Percentiles rank a stretch among this genome's conserved stretches.
These are phyloP conservation scores for Heritiera fomes DNA, from an alignment of 345 rosid genomes.

Conservation along the genomic window DNA sequence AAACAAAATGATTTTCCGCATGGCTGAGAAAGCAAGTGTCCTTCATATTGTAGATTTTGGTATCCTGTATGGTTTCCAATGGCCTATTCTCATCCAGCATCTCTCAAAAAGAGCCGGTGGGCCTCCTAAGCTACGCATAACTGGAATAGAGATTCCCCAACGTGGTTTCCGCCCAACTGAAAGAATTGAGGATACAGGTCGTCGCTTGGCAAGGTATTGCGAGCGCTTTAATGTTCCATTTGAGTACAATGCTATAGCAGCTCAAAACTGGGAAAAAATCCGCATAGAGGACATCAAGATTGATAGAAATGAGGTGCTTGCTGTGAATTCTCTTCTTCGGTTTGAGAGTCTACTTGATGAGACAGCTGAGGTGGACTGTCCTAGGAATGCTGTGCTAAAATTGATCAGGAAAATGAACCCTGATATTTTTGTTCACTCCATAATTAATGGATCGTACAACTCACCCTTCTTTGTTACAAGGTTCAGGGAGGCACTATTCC, in stretches of 20 bases:
- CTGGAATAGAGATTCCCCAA: conserved; percentile 84
- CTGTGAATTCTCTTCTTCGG: conserved; percentile 52
- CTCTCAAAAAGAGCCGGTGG: conserved; percentile 47
- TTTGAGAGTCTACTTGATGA: conserved; percentile 61
- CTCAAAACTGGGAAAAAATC: conserved; percentile 73
- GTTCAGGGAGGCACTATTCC: conserved; percentile 78
- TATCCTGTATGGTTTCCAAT: conserved; percentile 78
- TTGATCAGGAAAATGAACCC: conserved; percentile 67
- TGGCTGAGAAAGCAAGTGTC: conserved; percentile 50
- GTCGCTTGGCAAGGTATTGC: conserved; percentile 64
- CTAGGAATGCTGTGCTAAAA: conserved; percentile 53
- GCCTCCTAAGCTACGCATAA: conserved; percentile 68
- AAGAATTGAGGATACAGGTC: conserved; percentile 70
- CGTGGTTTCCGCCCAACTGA: conserved; percentile 71
- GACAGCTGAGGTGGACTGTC: conserved; percentile 57
- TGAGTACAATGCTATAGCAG: conserved; percentile 60
- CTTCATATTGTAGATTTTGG: conserved; percentile 92
- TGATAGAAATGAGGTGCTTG: conserved; percentile 53
- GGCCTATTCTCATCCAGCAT: conserved; percentile 76
- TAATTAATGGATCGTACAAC: conserved; percentile 61
- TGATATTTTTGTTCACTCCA: conserved; percentile 48
- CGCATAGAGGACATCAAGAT: conserved; percentile 65
- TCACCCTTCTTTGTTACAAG: conserved; percentile 76
- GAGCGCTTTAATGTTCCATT: conserved; percentile 71
- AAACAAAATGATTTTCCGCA: conserved; percentile 45